phyloP scores from a whole-genome alignment of 2,329 filamentous ascomycete genomes.

The Aaosphaeria pasadenensis region DNA sequence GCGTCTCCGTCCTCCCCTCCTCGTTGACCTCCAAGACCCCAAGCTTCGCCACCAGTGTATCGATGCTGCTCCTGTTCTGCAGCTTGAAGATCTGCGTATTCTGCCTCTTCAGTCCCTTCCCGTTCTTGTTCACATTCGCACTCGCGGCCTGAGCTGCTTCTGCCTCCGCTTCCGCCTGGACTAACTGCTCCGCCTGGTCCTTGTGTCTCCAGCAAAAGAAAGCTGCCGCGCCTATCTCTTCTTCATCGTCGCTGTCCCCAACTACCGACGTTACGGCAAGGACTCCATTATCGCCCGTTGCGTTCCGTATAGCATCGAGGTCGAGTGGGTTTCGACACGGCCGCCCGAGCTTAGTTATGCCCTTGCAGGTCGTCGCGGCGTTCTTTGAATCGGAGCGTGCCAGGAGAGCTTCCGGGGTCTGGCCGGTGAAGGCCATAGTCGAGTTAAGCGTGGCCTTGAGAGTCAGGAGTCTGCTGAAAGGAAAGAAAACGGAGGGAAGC shows the following conservation, averaged over 20 bases:
- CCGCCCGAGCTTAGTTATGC: constrained; percentile 77
- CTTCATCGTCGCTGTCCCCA: constrained; percentile 48
- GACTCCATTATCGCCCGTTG: constrained; percentile 37
- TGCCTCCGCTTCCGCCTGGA: constrained; percentile 10
- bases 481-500: no score
- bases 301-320: constrained; percentile 32
- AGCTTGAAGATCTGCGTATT: constrained; percentile 53
- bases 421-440: constrained; percentile 28
- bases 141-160: neutral
- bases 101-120: constrained; percentile 15
- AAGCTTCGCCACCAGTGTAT: constrained; percentile 78
- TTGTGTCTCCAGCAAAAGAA: constrained; percentile 95
- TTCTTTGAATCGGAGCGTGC: constrained; percentile 81
- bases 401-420: constrained; percentile 76
- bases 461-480: no score
- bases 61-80: constrained; percentile 72
- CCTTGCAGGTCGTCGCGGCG: constrained; percentile 79
- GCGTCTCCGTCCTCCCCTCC: constrained; percentile 32
- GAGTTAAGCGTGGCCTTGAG: neutral
- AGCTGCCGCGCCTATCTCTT: constrained; percentile 55
- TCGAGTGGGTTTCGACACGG: constrained; percentile 67
- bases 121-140: constrained; percentile 2
- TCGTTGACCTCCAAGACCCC: constrained; percentile 67
- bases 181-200: constrained; percentile 65
- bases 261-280: constrained; percentile 40